Percentiles rank a stretch among this genome's conserved stretches.
Conservation (phyloP, 805 yeast genomes). For the Barnettozyma populi region DNA sequence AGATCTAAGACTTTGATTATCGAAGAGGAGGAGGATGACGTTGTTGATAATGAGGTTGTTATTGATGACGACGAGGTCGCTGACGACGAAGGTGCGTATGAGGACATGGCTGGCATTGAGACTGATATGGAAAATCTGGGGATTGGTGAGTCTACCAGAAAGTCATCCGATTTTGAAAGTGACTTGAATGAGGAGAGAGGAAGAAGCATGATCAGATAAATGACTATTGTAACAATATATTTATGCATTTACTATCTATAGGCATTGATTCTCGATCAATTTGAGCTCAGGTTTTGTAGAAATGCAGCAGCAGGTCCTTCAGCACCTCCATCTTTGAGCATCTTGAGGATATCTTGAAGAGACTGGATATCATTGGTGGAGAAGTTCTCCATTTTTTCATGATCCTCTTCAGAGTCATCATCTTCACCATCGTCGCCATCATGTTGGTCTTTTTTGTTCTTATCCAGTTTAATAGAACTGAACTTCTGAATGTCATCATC, state of each 20-base stretch:
- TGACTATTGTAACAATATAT: neutral
- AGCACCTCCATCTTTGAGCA: constrained; percentile 23
- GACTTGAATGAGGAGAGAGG: constrained; percentile 17
- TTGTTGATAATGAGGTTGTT: neutral
- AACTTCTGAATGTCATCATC: constrained; percentile 40
- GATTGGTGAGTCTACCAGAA: constrained; percentile 19
- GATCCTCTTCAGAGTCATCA: constrained; percentile 21
- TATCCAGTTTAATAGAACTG: constrained; percentile 23
- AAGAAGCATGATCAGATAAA: constrained; percentile 7
- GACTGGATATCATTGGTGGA: constrained; percentile 10
- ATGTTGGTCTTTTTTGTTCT: constrained; percentile 10
- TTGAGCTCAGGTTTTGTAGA: constrained; percentile 20
- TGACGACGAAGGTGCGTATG: constrained; percentile 1
- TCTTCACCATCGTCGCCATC: constrained; percentile 11
- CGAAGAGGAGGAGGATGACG: constrained; percentile 21
- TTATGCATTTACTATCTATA: neutral
- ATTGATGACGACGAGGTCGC: constrained; percentile 11
- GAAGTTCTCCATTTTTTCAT: constrained; percentile 10
- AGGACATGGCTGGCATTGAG: constrained; percentile 16
- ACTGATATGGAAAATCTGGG: constrained; percentile 20
- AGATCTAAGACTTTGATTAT: constrained; percentile 18
- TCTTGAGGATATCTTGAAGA: constrained; percentile 24
- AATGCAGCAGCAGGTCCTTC: constrained; percentile 34
- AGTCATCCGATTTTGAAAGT: constrained; percentile 23
- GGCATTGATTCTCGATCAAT: neutral